Evolutionary conservation across 2,329 filamentous ascomycete genomes (phyloP), one percentile per base, ranked within the genome.

Genomic region (Fusarium pseudoanthophilum): DNA sequence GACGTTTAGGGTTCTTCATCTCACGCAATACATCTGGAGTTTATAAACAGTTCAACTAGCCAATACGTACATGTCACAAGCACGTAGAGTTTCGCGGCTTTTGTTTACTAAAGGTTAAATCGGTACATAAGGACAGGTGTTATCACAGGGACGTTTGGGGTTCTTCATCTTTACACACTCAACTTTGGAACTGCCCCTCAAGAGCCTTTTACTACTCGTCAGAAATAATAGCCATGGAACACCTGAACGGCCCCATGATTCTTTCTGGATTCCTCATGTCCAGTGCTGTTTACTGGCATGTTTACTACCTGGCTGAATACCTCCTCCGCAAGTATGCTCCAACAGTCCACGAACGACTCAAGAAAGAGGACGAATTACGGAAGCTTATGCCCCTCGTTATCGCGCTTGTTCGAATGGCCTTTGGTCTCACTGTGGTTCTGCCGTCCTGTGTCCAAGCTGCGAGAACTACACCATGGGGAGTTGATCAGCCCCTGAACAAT

Each of bases 341-440:
- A 18, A 11, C 45, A 8, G 11, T 70, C 4, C 67, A 79, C 32
- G 24, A 61, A 13, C 65, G 60, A 30, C 67, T 77, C 21, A 40
- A 67, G 16, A 13, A 28, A 15, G 62, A 75, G 39, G 64, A 70
- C 34, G 45, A 63, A n/a, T 6, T 60, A 7, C 71, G 64, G 40
- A 72, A 62, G 45, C 71, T 78, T 26, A 49, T 60, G 2, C 75
- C 75, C 13, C 16, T 74, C 39, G 49, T 78, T 2, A 46, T 74
- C 24, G 62, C 76, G 36, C 45, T 67, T 2, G 49, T 76, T 15
- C 72, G 78, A 11, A 69, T 67, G 46, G 42, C 81, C 43, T 76
- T 82, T 55, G 78, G 81, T 34, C 67, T 80, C 37, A 56, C 72
- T 43, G n/a, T 77, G 24, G 69, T 68, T 7, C 58, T 71, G 18